Conservation (phyloP, 2,329 filamentous ascomycete species). For the Colletotrichum eremochloae region DNA sequence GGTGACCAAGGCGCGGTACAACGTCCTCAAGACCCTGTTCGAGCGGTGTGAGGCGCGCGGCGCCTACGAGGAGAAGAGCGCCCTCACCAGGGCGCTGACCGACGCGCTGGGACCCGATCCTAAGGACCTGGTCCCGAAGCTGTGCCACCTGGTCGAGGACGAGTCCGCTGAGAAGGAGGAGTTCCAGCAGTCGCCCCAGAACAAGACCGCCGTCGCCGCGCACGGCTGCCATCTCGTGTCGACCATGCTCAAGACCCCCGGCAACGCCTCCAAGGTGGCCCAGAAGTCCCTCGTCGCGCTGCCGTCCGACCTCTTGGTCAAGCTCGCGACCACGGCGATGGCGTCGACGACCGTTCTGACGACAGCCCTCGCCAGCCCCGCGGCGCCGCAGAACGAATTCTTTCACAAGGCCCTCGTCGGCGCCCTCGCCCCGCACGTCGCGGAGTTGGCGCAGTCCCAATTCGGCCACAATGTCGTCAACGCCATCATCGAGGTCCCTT, state of each 20-base stretch:
- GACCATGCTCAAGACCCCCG: constrained; percentile 81
- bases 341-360: constrained; percentile 64
- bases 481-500: constrained; percentile 63
- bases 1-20: constrained; percentile 80
- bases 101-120: constrained; percentile 63
- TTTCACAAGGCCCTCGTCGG: constrained; percentile 70
- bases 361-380: constrained; percentile 63
- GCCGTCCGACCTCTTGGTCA: constrained; percentile 66
- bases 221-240: constrained; percentile 89
- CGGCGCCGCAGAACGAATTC: constrained; percentile 57
- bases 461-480: constrained; percentile 66
- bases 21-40: constrained; percentile 84
- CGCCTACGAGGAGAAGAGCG: constrained; percentile 64
- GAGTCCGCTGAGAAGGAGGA: constrained; percentile 50
- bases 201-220: constrained; percentile 65
- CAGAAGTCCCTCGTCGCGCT: constrained; percentile 78
- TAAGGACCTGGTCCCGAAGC: constrained; percentile 62
- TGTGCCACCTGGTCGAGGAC: constrained; percentile 60
- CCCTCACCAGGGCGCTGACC: constrained; percentile 62
- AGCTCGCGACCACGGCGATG: constrained; percentile 71
- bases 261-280: constrained; percentile 76
- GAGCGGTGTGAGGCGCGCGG: constrained; percentile 83
- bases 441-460: constrained; percentile 63
- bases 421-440: constrained; percentile 59
- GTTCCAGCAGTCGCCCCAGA: constrained; percentile 63